Base-by-base conservation (phyloP, 768 basidiomycete species). In the Cystobasidium onofrii region DNA sequence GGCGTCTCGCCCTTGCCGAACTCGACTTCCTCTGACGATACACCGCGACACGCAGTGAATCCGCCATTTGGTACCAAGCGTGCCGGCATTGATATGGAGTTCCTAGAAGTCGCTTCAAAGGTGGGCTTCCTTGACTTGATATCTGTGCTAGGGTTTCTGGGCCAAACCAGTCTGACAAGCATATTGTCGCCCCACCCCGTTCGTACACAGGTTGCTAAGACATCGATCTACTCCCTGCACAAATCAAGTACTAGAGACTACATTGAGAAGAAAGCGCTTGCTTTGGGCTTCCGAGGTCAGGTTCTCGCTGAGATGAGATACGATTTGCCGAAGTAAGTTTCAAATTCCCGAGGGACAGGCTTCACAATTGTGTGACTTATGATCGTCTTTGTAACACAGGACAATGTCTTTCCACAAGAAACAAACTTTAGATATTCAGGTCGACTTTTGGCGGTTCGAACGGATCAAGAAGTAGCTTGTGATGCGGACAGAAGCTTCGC, bases 361-460 rank as follows among this genome's bases (percentile, higher is more conserved):
- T 44, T 23, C n/a, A 46, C 64, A 41, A 12, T 29, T n/a, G n/a
- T n/a, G 13, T n/a, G 55, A 27, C 25, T 34, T 6, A 27, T 41
- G 34, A n/a, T 64, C 57, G 31, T 10, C 2, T 36, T 34, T 39
- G 27, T 75, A 10, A 12, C 20, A 3, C 4, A 76, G 75, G 57
- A 78, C 79, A 25, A 79, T 79, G 79, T 73, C 74, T 2, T 76
- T 78, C 61, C 79, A 79, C 72, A 79, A 79, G 75, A 67, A 78
- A 73, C 74, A 72, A 57, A 74, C 76, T 25, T 73, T 78, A 25
- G 79, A 79, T 57, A 79, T 79, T 70, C 73, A 73, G 31, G 73
- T 66, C 15, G 54, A 50, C 23, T 74, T 62, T 54, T 39, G 36
- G 29, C 74, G 74, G 3, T 75, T 75, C 44, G 74, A 74, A 33